Conservation (phyloP, 108 stramenopile species). For the Heterococcus sp. region DNA sequence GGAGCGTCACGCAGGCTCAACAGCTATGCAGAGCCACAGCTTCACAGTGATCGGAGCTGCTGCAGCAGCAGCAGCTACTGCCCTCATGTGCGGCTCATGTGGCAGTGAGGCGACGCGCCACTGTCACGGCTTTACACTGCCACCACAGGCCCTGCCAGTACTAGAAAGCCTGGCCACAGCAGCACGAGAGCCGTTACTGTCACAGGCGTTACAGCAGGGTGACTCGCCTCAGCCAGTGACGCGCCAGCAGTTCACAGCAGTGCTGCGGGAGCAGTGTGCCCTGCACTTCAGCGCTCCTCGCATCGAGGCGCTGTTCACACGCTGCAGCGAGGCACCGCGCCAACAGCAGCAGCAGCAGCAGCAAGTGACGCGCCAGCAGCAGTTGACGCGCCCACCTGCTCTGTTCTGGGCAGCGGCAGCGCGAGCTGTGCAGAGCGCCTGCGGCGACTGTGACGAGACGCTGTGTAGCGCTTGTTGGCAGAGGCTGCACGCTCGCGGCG, state of each 20-base stretch:
- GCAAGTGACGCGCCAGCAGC: not conserved
- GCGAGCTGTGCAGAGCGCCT: not conserved
- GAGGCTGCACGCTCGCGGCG: not conserved
- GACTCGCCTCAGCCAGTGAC: not conserved
- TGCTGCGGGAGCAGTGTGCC: not conserved
- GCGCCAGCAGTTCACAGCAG: not conserved
- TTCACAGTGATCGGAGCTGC: too few relatives aligned
- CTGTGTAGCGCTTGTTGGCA: not conserved
- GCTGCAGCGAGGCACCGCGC: not conserved
- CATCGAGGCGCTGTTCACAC: not conserved
- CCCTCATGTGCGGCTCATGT: not conserved
- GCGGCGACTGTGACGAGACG: not conserved
- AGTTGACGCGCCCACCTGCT: not conserved
- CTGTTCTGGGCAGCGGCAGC: not conserved
- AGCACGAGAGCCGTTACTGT: not conserved
- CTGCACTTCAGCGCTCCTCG: slow-evolving; percentile 6
- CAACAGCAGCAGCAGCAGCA: not conserved
- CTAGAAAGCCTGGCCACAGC: not conserved
- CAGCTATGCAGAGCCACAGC: too few relatives aligned
- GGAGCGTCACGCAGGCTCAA: not conserved
- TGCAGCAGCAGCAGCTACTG: not conserved
- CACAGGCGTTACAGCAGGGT: not conserved
- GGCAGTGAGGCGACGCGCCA: not conserved
- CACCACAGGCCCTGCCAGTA: not conserved
- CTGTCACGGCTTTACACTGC: not conserved